These are phyloP conservation scores for Acacia acuminata DNA, from an alignment of 306 rosid species.

Conservation along the genomic window DNA sequence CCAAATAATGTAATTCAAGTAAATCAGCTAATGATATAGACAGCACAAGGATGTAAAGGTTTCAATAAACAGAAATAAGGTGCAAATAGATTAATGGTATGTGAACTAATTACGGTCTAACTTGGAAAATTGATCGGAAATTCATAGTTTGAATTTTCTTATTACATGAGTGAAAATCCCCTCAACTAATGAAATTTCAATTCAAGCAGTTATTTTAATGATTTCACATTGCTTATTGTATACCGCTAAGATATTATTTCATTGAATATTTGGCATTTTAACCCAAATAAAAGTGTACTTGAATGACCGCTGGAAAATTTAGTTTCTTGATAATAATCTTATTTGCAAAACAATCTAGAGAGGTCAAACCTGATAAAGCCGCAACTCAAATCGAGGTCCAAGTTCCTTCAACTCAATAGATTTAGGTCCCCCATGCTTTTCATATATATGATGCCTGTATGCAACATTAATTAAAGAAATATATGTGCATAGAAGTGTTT, in stretches of 20 bases:
- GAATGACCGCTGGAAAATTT: neutral
- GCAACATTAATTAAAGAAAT: neutral
- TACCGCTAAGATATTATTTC: neutral
- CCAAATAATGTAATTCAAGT: neutral
- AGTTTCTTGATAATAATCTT: neutral
- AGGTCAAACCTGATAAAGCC: slow-evolving; percentile 65
- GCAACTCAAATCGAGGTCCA: slow-evolving; percentile 93
- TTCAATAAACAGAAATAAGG: neutral
- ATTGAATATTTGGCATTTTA: neutral
- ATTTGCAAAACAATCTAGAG: slow-evolving; percentile 2
- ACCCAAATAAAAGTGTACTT: neutral
- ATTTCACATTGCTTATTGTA: neutral
- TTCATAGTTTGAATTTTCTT: neutral
- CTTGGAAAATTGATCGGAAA: no score
- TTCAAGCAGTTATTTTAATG: neutral
- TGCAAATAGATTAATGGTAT: neutral
- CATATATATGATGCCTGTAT: slow-evolving; percentile 74
- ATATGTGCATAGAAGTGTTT: neutral
- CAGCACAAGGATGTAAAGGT: neutral
- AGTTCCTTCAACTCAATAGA: slow-evolving; percentile 85
- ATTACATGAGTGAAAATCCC: neutral
- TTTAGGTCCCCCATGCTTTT: slow-evolving; percentile 78
- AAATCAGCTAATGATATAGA: neutral
- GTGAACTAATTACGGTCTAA: neutral
- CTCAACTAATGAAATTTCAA: neutral